These are phyloP conservation scores for Meira miltonrushii DNA, from an alignment of 1,284 basidiomycete genomes.

Conservation along the genomic window DNA sequence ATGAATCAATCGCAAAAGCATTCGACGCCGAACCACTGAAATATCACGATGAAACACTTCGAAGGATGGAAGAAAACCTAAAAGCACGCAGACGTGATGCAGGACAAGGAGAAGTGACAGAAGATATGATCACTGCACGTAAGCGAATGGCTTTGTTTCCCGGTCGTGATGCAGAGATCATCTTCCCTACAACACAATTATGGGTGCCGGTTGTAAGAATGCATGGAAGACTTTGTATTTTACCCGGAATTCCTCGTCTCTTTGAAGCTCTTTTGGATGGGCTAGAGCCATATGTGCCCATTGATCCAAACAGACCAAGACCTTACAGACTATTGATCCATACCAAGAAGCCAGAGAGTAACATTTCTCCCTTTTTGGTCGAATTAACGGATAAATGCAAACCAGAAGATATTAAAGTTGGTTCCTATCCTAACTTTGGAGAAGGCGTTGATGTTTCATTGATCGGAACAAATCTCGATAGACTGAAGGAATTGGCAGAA, in stretches of 20 bases:
- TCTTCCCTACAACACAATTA: conserved; percentile 40
- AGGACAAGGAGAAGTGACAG: conserved; percentile 59
- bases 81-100: conserved; percentile 60
- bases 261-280: conserved; percentile 58
- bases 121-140: conserved; percentile 55
- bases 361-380: conserved; percentile 63
- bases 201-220: conserved; percentile 87
- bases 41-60: conserved; percentile 74
- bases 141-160: conserved; percentile 49
- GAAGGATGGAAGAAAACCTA: conserved; percentile 68
- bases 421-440: conserved; percentile 62
- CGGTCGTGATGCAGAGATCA: conserved; percentile 18
- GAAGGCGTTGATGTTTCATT: conserved; percentile 67
- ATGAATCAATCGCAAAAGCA: conserved; percentile 75
- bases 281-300: conserved; percentile 61
- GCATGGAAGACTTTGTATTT: conserved; percentile 74
- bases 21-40: conserved; percentile 63
- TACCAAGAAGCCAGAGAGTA: conserved; percentile 64
- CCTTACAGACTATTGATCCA: conserved; percentile 40
- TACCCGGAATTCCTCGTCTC: conserved; percentile 81
- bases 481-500: conserved; percentile 20
- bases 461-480: conserved; percentile 61
- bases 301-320: conserved; percentile 29
- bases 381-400: conserved; percentile 69
- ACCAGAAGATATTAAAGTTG: conserved; percentile 72